Evolutionary conservation across 2,329 filamentous ascomycete genomes (phyloP), one percentile per base, ranked within the genome.

Genomic region (Penicillium sp.): DNA sequence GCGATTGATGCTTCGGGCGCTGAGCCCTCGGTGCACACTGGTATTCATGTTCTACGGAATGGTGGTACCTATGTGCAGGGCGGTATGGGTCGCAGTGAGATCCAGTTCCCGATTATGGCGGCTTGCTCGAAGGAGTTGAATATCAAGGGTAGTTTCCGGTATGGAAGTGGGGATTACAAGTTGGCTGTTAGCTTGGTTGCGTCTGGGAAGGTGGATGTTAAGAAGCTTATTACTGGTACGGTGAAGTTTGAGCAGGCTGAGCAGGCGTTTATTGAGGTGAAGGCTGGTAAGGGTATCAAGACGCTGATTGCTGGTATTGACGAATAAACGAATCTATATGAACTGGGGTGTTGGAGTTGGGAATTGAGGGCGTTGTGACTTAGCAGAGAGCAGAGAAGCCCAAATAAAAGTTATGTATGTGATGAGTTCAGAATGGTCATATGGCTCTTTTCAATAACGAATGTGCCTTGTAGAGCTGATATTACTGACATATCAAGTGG

Each of bases 81-180:
- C 55, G 92, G 92, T 51, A 96, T 97, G 91, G 93, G 93, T 68
- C 89, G 88, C 70, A 75, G 85, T 38, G 90, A 96, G 67, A 92
- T 97, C 72, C 89, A 76, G 8, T 96, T 97, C 79, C 93, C 93
- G 48, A 96, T 97, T 71, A 89, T 93, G 83, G 88, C 89, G 5
- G 81, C 95, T 69, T 95, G 92, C 72, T 82, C 87, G 47, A 97
- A 97, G 78, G 93, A 97, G 79, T 80, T 96, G 48, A 95, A 87
- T 10, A 82, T 89, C 44, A 89, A 88, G 69, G 93, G 93, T 21
- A 92, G 88, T 58, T 97, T 97, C 81, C 85, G 93, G 38, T 97
- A 97, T 74, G 88, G 88, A 3, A 83, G 85, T 50, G 92, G 92
- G 18, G 93, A 97, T 74, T 97, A 97, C 75, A 83, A 87, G 70